Evolutionary conservation across 2,329 filamentous ascomycete species (phyloP), one percentile per base, ranked within the genome.

Genomic region (Colletotrichum spaethianum): DNA sequence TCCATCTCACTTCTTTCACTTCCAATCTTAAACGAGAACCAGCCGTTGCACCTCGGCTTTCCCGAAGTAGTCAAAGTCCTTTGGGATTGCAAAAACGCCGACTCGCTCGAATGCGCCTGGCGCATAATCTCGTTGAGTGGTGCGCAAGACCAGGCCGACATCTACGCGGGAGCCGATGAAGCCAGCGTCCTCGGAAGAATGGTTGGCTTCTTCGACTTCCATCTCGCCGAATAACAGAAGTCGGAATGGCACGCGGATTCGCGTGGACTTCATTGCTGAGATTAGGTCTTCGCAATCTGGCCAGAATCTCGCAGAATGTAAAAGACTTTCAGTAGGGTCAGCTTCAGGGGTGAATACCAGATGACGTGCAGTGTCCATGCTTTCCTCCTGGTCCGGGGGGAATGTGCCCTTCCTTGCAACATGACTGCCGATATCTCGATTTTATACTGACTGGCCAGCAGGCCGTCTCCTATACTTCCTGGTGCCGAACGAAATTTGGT

Each of bases 51-150:
- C 28, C 18, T 3, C 20, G 20, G 20, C 7, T 2, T 11, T 8
- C 3, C 2, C 20, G 6, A 23, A 48, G 20, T 2, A 4, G 40
- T n/a, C 9, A 46, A n/a, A 18, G n/a, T n/a, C 44, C 2, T 5
- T 3, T 12, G 57, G 20, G 7, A 31, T 18, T 12, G 28, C 57
- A 18, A 61, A 61, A 14, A 46, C 20, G 20, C 57, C 57, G 8
- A 61, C 40, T 28, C 57, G 57, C 28, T 61, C 57, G 28, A 61
- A 61, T n/a, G 16, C 57, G 40, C 28, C 20, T n/a, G n/a, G n/a
- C 28, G 50, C 18, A 33, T 48, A 3, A 6, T n/a, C 0, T 14
- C 42, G 20, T 31, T 2, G 28, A 12, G 40, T 14, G 28, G 28
- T 6, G 9, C 26, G 26, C 28, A 61, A 20, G 12, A 61, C 57